Evolutionary conservation across 768 basidiomycete genomes (phyloP).

Genomic region (Phlegmacium glaucopus): DNA sequence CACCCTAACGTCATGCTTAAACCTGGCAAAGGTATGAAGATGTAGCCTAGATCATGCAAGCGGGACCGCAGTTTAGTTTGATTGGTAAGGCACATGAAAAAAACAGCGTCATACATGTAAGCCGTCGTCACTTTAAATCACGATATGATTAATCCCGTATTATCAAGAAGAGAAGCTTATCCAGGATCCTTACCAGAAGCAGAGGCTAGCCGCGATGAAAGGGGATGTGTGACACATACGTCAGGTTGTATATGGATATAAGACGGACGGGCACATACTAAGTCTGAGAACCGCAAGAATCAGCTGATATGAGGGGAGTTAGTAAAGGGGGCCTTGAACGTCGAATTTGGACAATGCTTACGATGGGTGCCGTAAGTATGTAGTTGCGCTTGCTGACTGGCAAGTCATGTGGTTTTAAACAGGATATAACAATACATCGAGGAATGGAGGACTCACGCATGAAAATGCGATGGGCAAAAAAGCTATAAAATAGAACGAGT

Average conservation of each 20-base stretch:
- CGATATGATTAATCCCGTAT: not conserved
- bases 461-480: slow-evolving; percentile 34
- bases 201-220: slow-evolving; percentile 2
- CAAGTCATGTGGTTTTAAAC: not conserved
- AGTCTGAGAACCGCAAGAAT: slow-evolving; percentile 14
- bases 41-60: slow-evolving; percentile 11
- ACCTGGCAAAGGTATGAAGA: slow-evolving; percentile 3
- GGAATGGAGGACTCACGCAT: slow-evolving; percentile 23
- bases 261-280: not conserved
- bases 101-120: not conserved
- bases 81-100: not conserved
- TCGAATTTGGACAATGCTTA: not conserved
- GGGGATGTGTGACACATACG: not conserved
- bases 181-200: slow-evolving; percentile 23
- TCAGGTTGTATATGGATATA: too few relatives aligned
- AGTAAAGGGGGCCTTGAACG: not conserved
- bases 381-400: slow-evolving; percentile 7
- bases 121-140: too few relatives aligned
- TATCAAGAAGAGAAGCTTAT: not conserved
- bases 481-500: slow-evolving; percentile 12
- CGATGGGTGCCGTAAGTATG: slow-evolving; percentile 2
- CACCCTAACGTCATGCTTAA: slow-evolving; percentile 12
- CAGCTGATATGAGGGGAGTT: slow-evolving; percentile 10
- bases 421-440: not conserved
- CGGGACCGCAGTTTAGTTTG: too few relatives aligned